Conservation (phyloP, 495 filamentous ascomycete genomes). For the Hypoxylon intermedium region DNA sequence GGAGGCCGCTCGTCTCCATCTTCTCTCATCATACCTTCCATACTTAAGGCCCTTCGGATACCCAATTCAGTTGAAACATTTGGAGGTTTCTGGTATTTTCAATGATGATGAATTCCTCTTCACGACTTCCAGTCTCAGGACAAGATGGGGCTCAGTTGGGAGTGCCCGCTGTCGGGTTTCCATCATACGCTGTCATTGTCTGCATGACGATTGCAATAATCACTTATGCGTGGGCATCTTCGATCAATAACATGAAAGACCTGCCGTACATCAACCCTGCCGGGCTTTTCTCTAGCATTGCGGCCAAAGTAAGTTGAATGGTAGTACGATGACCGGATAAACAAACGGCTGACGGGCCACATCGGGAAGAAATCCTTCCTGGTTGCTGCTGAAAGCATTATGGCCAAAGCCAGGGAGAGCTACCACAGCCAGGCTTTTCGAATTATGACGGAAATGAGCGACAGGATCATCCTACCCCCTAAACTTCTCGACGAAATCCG, state of each 20-base stretch:
- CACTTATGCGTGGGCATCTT: slow-evolving; percentile 14
- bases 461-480: slow-evolving; percentile 53
- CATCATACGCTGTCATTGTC: slow-evolving; percentile 6
- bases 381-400: background rate
- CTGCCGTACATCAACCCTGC: slow-evolving; percentile 26
- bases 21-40: too few relatives aligned
- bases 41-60: too few relatives aligned
- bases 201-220: slow-evolving; percentile 8
- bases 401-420: slow-evolving; percentile 15
- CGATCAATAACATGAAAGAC: slow-evolving; percentile 8
- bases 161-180: background rate
- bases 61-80: background rate
- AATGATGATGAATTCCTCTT: slow-evolving; percentile 6
- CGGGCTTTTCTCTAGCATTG: slow-evolving; percentile 9
- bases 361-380: slow-evolving; percentile 13
- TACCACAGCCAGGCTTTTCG: slow-evolving; percentile 37
- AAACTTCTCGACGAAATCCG: slow-evolving; percentile 57
- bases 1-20: too few relatives aligned
- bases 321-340: background rate
- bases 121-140: background rate
- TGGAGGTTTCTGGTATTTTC: background rate
- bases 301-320: slow-evolving; percentile 16
- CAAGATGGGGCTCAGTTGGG: slow-evolving; percentile 9
- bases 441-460: slow-evolving; percentile 38
- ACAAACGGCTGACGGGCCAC: background rate